phyloP scores from a whole-genome alignment of 2,329 filamentous ascomycete species.

The Colletotrichum plurivorum region DNA sequence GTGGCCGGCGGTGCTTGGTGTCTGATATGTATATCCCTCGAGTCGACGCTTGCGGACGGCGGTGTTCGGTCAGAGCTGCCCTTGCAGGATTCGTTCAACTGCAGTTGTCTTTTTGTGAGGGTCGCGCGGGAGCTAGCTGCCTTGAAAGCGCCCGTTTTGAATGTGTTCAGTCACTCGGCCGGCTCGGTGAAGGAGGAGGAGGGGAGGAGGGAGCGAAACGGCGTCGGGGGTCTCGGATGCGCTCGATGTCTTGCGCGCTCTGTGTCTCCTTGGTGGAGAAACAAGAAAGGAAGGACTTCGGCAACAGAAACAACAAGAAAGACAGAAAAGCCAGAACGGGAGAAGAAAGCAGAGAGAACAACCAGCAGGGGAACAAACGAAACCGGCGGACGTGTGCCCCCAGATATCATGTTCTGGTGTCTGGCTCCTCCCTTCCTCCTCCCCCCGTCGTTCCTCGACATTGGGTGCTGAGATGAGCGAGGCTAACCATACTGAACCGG shows the following conservation, averaged over 20 bases:
- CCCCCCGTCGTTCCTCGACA: neutral
- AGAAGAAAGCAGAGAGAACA: neutral
- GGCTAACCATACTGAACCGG: constrained; percentile 27
- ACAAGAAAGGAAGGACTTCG: neutral
- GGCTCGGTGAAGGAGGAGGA: constrained; percentile 4
- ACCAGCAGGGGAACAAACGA: neutral
- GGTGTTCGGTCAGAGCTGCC: constrained; percentile 4
- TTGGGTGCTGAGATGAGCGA: neutral
- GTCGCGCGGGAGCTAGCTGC: neutral
- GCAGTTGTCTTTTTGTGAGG: constrained; percentile 1
- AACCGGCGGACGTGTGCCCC: constrained; percentile 18
- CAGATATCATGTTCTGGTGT: constrained; percentile 22
- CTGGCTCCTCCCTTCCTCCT: no score
- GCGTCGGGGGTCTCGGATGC: constrained; percentile 12
- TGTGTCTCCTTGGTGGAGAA: neutral
- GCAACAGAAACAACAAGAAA: constrained; percentile 6
- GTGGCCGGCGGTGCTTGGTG: neutral
- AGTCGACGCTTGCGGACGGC: neutral
- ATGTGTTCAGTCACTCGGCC: constrained; percentile 10
- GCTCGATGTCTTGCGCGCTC: neutral
- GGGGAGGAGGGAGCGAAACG: neutral
- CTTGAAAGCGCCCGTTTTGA: constrained; percentile 16
- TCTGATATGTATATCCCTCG: neutral
- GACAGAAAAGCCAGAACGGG: neutral
- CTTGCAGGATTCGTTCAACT: constrained; percentile 14